Evolutionary conservation across 225 moss, liverwort and hornwort genomes (phyloP).

Genomic region (Neckera pumila): DNA sequence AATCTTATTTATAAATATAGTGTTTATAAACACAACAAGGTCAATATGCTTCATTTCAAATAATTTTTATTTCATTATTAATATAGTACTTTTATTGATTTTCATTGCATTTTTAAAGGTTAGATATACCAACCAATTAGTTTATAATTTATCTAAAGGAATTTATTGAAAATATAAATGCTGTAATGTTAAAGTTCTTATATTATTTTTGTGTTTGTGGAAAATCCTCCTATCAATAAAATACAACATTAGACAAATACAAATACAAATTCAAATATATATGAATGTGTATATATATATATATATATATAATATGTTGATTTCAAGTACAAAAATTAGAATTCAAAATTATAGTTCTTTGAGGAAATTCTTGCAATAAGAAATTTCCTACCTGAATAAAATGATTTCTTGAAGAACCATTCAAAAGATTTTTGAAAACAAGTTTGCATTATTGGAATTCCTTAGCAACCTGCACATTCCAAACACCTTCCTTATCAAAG

Average conservation of each 20-base stretch:
- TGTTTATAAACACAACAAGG: neutral
- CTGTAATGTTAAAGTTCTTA: neutral
- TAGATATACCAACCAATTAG: no score
- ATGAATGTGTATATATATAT: no score
- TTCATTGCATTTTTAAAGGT: neutral
- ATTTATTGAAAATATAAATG: neutral
- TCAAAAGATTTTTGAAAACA: neutral
- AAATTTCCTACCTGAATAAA: neutral
- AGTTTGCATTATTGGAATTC: neutral
- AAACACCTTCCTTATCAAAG: neutral
- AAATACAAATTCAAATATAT: no score
- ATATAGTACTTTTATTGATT: no score
- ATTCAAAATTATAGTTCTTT: neutral
- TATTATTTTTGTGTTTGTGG: neutral
- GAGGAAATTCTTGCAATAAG: neutral
- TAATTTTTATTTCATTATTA: neutral
- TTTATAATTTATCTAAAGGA: neutral
- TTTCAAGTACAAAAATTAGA: neutral
- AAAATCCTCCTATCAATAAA: neutral
- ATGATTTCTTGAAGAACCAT: neutral
- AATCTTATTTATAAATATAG: neutral
- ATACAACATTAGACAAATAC: neutral
- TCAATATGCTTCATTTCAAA: neutral
- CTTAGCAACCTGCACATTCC: slow-evolving; percentile 13
- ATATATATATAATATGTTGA: neutral